Evolutionary conservation across 192 early-diverging fungal genomes (phyloP).

Genomic region (Rhizoclosmatium globosum): DNA sequence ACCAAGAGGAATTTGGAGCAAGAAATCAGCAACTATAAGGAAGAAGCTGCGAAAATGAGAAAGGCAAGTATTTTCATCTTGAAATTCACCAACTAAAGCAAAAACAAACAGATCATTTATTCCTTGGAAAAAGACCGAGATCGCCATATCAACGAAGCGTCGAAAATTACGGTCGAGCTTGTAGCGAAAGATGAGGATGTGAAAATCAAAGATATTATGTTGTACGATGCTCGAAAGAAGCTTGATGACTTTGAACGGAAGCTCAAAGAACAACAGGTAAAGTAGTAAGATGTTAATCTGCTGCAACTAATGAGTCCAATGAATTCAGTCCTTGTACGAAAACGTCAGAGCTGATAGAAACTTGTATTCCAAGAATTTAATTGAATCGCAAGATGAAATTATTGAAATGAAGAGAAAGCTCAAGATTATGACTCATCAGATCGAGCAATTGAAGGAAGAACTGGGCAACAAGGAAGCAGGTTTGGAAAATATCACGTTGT

Average conservation of each 20-base stretch:
- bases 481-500: conserved; percentile 25
- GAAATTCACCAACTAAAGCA: not conserved
- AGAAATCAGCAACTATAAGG: conserved; percentile 67
- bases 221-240: conserved; percentile 68
- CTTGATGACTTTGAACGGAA: conserved; percentile 66
- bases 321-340: conserved; percentile 61
- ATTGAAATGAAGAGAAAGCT: conserved; percentile 69
- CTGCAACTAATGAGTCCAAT: not conserved
- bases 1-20: conserved; percentile 67
- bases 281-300: not conserved
- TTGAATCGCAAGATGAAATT: conserved; percentile 70
- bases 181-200: conserved; percentile 59
- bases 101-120: conserved; percentile 58
- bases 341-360: conserved; percentile 67
- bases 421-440: conserved; percentile 70
- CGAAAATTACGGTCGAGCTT: conserved; percentile 39
- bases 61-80: conserved; percentile 47
- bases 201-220: conserved; percentile 67
- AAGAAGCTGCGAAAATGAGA: conserved; percentile 69
- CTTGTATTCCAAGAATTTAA: conserved; percentile 65
- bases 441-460: conserved; percentile 72
- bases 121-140: conserved; percentile 68
- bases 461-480: conserved; percentile 64
- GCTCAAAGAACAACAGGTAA: conserved; percentile 66
- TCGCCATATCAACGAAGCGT: conserved; percentile 56